Percentiles rank a stretch among this genome's conserved stretches.
Evolutionary conservation across 306 rosid genomes (phyloP).

Genomic region (Aeschynomene evenia): DNA sequence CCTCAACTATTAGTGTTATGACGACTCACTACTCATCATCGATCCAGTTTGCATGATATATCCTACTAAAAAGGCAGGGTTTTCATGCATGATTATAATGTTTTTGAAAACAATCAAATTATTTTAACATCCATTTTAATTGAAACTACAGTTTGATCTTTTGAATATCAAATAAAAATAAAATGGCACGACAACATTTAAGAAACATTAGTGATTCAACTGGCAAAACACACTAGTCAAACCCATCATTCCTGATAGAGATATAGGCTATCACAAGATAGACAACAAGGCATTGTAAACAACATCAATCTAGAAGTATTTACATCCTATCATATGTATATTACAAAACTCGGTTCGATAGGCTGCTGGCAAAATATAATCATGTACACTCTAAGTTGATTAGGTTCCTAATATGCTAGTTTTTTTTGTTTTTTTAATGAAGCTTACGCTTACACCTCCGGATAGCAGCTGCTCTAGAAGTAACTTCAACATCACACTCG

Average conservation of each 20-base stretch:
- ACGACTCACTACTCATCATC: too few species aligned
- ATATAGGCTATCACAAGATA: background rate
- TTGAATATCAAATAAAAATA: too few species aligned
- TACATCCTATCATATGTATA: constrained; percentile 27
- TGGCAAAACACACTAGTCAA: background rate
- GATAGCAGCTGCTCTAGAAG: constrained; percentile 36
- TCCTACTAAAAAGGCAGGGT: too few species aligned
- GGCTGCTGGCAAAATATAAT: constrained; percentile 7
- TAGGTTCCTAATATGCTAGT: background rate
- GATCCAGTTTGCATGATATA: too few species aligned
- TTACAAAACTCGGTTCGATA: background rate
- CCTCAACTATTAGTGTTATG: too few species aligned
- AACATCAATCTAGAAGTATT: constrained; percentile 13
- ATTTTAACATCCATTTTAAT: too few species aligned
- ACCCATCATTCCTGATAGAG: background rate
- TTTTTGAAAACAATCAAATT: too few species aligned
- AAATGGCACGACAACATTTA: too few species aligned
- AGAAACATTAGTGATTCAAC: background rate
- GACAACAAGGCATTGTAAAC: background rate
- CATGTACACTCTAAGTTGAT: background rate
- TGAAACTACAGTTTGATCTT: too few species aligned
- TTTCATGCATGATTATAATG: too few species aligned
- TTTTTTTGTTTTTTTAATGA: constrained; percentile 19
- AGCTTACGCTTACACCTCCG: constrained; percentile 57
- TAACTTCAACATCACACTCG: constrained; percentile 31